Percentiles rank a stretch among this genome's conserved stretches.
These are phyloP conservation scores for Metrosideros polymorpha DNA, from an alignment of 441 rosid genomes.

Conservation along the genomic window DNA sequence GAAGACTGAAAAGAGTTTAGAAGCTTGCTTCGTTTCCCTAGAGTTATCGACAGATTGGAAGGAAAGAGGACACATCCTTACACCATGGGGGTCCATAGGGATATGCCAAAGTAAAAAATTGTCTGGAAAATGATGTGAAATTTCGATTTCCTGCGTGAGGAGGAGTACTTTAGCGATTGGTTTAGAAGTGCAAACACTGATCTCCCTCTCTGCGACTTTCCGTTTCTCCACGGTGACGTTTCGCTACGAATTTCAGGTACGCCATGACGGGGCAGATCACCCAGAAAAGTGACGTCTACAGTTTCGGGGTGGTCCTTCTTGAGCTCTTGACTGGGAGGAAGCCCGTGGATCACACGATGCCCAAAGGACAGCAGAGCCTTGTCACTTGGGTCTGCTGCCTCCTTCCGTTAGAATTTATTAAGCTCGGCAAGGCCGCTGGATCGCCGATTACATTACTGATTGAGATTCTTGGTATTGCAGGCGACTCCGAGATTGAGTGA, in stretches of 20 bases:
- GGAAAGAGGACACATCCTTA: neutral
- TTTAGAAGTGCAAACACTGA: neutral
- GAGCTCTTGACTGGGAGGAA: slow-evolving; percentile 95
- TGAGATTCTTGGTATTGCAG: slow-evolving; percentile 19
- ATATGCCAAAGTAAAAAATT: neutral
- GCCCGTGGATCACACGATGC: slow-evolving; percentile 96
- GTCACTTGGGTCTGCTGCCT: slow-evolving; percentile 74
- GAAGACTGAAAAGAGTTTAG: neutral
- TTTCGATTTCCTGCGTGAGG: neutral
- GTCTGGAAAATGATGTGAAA: neutral
- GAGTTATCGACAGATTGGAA: neutral
- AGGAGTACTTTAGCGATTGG: neutral
- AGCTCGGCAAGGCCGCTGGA: neutral
- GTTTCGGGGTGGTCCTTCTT: slow-evolving; percentile 91
- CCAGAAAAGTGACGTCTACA: slow-evolving; percentile 92
- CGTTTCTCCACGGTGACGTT: neutral
- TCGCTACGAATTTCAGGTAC: slow-evolving; percentile 32
- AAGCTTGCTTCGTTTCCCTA: neutral
- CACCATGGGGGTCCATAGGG: neutral
- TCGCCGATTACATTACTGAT: neutral
- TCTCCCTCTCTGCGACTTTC: neutral
- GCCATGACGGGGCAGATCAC: slow-evolving; percentile 98
- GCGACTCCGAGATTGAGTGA: slow-evolving; percentile 96
- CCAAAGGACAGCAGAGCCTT: slow-evolving; percentile 95
- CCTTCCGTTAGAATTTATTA: neutral